These are phyloP conservation scores for Ichthyophthirius multifiliis DNA, from an alignment of 169 alveolate species.

Conservation along the genomic window DNA sequence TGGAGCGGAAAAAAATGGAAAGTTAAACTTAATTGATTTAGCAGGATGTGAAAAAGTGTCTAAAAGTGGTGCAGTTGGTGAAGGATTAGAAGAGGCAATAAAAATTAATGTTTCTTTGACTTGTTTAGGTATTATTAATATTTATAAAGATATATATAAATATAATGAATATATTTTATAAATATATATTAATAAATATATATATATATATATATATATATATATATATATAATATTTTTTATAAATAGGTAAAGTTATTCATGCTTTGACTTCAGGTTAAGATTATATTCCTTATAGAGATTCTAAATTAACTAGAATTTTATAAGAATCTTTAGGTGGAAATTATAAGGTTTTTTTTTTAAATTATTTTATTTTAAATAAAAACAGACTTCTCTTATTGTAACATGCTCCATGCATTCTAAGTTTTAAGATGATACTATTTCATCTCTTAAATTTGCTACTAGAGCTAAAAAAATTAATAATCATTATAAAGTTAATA, in stretches of 20 bases:
- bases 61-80: conserved; percentile 63
- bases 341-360: conserved; percentile 46
- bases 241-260: conserved; percentile 80
- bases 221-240: too few species aligned
- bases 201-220: too few species aligned
- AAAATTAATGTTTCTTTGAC: conserved; percentile 68
- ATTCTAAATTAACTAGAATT: conserved; percentile 81
- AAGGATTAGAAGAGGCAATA: conserved; percentile 74
- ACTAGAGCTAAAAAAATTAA: conserved; percentile 82
- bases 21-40: conserved; percentile 81
- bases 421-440: conserved; percentile 68
- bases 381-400: conserved; percentile 55
- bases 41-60: conserved; percentile 81
- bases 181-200: too few species aligned
- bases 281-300: conserved; percentile 83
- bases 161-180: too few species aligned
- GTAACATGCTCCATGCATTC: conserved; percentile 78
- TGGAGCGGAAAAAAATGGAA: conserved; percentile 82
- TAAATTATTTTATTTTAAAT: not conserved
- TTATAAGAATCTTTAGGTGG: conserved; percentile 85
- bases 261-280: conserved; percentile 73
- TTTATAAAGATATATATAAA: too few species aligned
- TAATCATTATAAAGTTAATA: conserved; percentile 73
- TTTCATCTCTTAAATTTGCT: conserved; percentile 64
- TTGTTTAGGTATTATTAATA: too few species aligned